Evolutionary conservation across 2,329 filamentous ascomycete species (phyloP), one percentile per base, ranked within the genome.

Genomic region (Exserohilum rostratum): DNA sequence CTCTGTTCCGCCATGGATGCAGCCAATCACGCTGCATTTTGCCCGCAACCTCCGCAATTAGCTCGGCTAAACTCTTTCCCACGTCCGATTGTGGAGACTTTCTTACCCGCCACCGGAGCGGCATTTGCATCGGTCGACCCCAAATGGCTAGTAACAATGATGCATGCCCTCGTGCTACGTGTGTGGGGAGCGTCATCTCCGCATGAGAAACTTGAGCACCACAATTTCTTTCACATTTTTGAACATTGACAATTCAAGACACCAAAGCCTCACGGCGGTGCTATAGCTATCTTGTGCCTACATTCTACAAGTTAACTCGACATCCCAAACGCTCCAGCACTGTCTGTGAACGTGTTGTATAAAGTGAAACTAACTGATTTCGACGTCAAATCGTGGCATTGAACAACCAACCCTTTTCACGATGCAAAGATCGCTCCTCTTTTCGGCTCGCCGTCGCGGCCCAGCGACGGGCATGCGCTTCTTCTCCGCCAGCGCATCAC

Each of bases 391-490:
- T 18, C n/a, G 2, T 33, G 34, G n/a, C 11, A 2, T 22, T 31
- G 18, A 7, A n/a, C 42, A 18, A 46, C 22, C 38, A 18, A 11
- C 20, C 11, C 46, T 25, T 5, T 20, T 57, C 61, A 69, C 54
- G 18, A 74, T 74, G 72, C 71, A 74, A 60, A 63, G 67, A 45
- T 69, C 69, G 53, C 67, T 71, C 9, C 67, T 70, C 53, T 71
- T 73, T 50, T 65, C 69, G 18, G 70, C 68, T 15, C 68, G 69
- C 54, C 70, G 68, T 29, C 70, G 65, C 53, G 66, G 57, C 47
- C 64, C 66, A 44, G 55, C 69, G 12, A 65, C 55, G 9, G 47
- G 55, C 46, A 30, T 68, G 34, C 73, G 73, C 39, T 74, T 71
- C 56, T 75, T 75, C 55, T 71, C 70, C 29, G 70, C 57, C 46